A percentile compares a stretch with the other conserved stretches of the same genome.
phyloP scores from a whole-genome alignment of 768 basidiomycete species.

The Lactifluus piperatus region DNA sequence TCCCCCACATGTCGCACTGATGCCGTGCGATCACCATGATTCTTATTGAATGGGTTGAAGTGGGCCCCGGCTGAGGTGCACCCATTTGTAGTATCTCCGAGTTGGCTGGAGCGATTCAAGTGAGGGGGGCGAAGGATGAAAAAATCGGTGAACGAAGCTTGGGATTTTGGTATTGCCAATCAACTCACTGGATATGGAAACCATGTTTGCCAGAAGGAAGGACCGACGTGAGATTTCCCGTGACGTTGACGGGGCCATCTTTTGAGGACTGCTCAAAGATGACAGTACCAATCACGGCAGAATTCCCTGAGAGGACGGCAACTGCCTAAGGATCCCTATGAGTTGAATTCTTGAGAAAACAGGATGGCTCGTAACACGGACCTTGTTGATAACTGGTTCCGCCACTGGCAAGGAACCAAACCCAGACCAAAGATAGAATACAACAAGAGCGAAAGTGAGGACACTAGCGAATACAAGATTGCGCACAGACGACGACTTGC shows the following conservation, averaged over 20 bases:
- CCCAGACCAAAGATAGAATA: background rate
- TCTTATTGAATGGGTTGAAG: constrained; percentile 62
- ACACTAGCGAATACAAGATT: background rate
- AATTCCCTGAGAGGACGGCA: constrained; percentile 54
- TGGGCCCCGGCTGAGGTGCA: constrained; percentile 65
- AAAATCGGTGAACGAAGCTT: no score
- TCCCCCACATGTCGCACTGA: constrained; percentile 54
- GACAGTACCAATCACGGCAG: constrained; percentile 53
- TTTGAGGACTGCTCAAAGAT: constrained; percentile 49
- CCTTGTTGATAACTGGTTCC: background rate
- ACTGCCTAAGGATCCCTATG: constrained; percentile 35
- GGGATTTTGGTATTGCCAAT: background rate
- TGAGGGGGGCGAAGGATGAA: no score
- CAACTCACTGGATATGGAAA: constrained; percentile 73
- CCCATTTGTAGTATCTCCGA: constrained; percentile 58
- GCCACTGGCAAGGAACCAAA: background rate
- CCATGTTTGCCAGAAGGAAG: constrained; percentile 52
- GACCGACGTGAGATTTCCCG: constrained; percentile 53
- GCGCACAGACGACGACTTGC: background rate
- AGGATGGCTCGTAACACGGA: background rate
- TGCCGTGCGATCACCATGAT: constrained; percentile 56
- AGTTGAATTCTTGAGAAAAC: background rate
- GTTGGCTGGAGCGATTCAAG: constrained; percentile 26
- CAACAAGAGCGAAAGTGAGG: background rate
- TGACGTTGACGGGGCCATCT: constrained; percentile 47